A percentile compares a stretch with the other conserved stretches of the same genome.
phyloP scores from a whole-genome alignment of 2,329 filamentous ascomycete genomes.

The Dothideomycetidae sp. region DNA sequence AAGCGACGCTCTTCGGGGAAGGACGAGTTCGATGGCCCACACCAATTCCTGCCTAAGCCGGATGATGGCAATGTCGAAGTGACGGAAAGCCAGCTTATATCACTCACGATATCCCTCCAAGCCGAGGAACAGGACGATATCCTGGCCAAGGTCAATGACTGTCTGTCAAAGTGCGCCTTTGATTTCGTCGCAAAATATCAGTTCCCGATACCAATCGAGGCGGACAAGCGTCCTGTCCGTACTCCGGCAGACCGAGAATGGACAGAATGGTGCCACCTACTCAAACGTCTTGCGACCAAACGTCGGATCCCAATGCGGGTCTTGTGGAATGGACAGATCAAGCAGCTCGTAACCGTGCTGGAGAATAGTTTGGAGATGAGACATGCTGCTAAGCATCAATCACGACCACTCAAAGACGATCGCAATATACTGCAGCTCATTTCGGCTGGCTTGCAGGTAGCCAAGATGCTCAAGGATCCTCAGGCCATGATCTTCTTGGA shows the following conservation, averaged over 20 bases:
- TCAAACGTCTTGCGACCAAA: conserved; percentile 76
- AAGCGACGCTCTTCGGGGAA: conserved; percentile 64
- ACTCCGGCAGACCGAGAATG: conserved; percentile 67
- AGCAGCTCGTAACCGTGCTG: conserved; percentile 75
- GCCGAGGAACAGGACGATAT: conserved; percentile 77
- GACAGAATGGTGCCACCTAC: conserved; percentile 82
- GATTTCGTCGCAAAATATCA: conserved; percentile 86
- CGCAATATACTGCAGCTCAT: conserved; percentile 78
- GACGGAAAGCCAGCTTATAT: conserved; percentile 67
- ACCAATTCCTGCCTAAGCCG: conserved; percentile 65
- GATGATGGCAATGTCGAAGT: conserved; percentile 55
- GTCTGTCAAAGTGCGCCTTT: conserved; percentile 71
- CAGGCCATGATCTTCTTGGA: conserved; percentile 72
- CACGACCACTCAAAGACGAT: conserved; percentile 72
- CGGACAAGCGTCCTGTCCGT: conserved; percentile 66
- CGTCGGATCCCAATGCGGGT: conserved; percentile 71
- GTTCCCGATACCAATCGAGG: conserved; percentile 72
- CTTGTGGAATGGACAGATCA: conserved; percentile 76
- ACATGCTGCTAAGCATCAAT: conserved; percentile 71
- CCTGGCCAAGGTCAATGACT: conserved; percentile 66
- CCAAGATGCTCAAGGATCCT: conserved; percentile 74
- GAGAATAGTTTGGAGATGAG: conserved; percentile 84
- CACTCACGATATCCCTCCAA: conserved; percentile 67
- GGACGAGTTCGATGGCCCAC: conserved; percentile 80
- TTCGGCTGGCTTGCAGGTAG: conserved; percentile 73